phyloP scores from a whole-genome alignment of 2,329 filamentous ascomycete species.

The Cryphonectria naterciae region DNA sequence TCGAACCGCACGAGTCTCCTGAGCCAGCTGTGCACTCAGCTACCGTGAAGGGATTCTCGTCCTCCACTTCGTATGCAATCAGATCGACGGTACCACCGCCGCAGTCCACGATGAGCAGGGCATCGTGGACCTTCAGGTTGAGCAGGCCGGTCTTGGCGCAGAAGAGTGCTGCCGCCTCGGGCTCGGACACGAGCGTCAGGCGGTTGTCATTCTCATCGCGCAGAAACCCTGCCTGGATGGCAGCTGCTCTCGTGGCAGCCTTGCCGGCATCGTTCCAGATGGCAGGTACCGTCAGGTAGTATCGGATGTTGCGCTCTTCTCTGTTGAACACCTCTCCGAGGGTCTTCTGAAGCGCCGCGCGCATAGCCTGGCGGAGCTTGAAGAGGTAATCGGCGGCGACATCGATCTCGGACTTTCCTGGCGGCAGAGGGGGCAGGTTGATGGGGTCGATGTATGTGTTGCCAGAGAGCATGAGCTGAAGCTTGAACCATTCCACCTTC shows the following conservation, averaged over 20 bases:
- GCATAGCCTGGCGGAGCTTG: constrained; percentile 96
- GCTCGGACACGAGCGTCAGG: constrained; percentile 91
- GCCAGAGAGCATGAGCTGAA: constrained; percentile 97
- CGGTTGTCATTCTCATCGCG: constrained; percentile 98
- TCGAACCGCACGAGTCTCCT: constrained; percentile 97
- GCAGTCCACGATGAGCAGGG: constrained; percentile 97
- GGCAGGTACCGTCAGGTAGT: constrained; percentile 97
- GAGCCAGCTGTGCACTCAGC: constrained; percentile 97
- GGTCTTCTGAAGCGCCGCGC: constrained; percentile 92
- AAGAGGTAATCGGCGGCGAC: constrained; percentile 99
- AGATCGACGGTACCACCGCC: constrained; percentile 98
- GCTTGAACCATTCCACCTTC: constrained; percentile 99
- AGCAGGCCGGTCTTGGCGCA: constrained; percentile 95
- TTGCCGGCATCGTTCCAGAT: constrained; percentile 99
- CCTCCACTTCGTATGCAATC: constrained; percentile 98
- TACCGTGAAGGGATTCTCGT: constrained; percentile 95
- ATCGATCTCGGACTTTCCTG: constrained; percentile 98
- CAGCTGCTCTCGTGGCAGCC: constrained; percentile 91
- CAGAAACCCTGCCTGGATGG: constrained; percentile 95
- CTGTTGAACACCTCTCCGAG: constrained; percentile 96
- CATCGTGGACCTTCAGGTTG: constrained; percentile 97
- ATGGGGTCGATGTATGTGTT: constrained; percentile 99
- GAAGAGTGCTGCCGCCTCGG: constrained; percentile 95
- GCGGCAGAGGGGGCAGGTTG: constrained; percentile 94
- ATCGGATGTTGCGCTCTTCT: constrained; percentile 96